Base-by-base conservation (phyloP, 192 early-diverging fungal species). In the Coemansia sp. region DNA sequence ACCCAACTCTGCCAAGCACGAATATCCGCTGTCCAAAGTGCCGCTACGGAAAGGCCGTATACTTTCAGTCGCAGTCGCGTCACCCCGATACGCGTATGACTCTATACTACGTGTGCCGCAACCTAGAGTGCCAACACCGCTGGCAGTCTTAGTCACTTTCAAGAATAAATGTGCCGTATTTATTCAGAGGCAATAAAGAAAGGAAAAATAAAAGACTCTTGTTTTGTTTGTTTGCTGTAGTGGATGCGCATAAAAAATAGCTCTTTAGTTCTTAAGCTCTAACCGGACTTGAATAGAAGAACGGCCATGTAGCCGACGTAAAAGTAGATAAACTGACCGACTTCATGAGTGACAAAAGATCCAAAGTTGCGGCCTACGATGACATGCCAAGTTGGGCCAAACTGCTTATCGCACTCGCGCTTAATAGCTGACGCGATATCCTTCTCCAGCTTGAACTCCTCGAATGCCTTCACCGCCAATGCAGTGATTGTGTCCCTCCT, bases 331-430 rank as follows among this genome's bases (percentile, higher is more conserved):
- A 98, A 99, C 72, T 95, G 93, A 87, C 96, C 87, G 62, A 90
- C 89, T 77, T 91, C 97, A 69, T 99, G 96, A 29, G 98, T 98
- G 17, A 98, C 98, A 70, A 94, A 97, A 39, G 95, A 97, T 42
- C 96, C 98, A 93, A 98, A 99, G 89, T 95, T 98, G 67, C 95
- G 88, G 61, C 98, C 98, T 44, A 99, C 98, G 61, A 99, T 93
- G 71, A 93, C 95, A 76, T 99, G 98, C 96, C 98, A 99, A 61
- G 96, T 96, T 13, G 93, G 89, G 74, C 96, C 94, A 81, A 95
- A 95, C 88, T 95, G 93, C 83, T 93, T 93, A 87, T 99, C 98
- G 74, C 97, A 98, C 71, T 98, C 96, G 70, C 94, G 90, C 88
- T 99, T 99, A 86, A 99, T 93, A 77, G 90, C 89, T 20, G 95